These are phyloP conservation scores for Fusarium sp. DNA, from an alignment of 2,329 filamentous ascomycete species.

Conservation along the genomic window DNA sequence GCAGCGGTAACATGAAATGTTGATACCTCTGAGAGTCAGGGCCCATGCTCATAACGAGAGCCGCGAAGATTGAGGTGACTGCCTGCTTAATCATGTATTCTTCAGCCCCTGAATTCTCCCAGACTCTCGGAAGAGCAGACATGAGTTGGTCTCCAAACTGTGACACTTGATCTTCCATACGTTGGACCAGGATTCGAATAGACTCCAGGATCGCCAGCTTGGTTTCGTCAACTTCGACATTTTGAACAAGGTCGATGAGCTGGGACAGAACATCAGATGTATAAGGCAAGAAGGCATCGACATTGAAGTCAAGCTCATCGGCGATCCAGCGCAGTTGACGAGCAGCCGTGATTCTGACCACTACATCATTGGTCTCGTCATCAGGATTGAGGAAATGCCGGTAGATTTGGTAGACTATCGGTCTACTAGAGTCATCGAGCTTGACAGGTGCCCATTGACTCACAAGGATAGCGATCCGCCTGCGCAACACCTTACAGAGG, in stretches of 20 bases:
- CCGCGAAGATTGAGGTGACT: slow-evolving; percentile 85
- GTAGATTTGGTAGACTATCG: slow-evolving; percentile 88
- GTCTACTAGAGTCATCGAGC: slow-evolving; percentile 73
- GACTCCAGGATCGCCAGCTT: slow-evolving; percentile 92
- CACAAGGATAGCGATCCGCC: slow-evolving; percentile 88
- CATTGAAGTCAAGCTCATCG: slow-evolving; percentile 85
- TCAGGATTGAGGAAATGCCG: slow-evolving; percentile 82
- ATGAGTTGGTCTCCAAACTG: slow-evolving; percentile 84
- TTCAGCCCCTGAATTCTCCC: slow-evolving; percentile 82
- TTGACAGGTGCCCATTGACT: slow-evolving; percentile 90
- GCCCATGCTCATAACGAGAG: slow-evolving; percentile 88
- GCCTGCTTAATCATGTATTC: slow-evolving; percentile 95
- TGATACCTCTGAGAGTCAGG: slow-evolving; percentile 82
- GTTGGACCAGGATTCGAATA: slow-evolving; percentile 80
- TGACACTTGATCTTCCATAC: slow-evolving; percentile 78
- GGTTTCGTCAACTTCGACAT: slow-evolving; percentile 85
- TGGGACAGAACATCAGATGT: slow-evolving; percentile 77
- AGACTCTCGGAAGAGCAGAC: slow-evolving; percentile 80
- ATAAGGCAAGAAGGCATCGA: slow-evolving; percentile 79
- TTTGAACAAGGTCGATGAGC: slow-evolving; percentile 80
- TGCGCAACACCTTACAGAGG: slow-evolving; percentile 82
- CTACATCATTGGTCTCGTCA: slow-evolving; percentile 86
- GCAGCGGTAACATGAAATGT: slow-evolving; percentile 80
- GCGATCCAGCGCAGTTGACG: slow-evolving; percentile 83
- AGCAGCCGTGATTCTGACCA: slow-evolving; percentile 91